Percentiles rank a stretch among this genome's conserved stretches.
Conservation (phyloP, 163 green algal species). For the Coccomyxa subellipsoidea region DNA sequence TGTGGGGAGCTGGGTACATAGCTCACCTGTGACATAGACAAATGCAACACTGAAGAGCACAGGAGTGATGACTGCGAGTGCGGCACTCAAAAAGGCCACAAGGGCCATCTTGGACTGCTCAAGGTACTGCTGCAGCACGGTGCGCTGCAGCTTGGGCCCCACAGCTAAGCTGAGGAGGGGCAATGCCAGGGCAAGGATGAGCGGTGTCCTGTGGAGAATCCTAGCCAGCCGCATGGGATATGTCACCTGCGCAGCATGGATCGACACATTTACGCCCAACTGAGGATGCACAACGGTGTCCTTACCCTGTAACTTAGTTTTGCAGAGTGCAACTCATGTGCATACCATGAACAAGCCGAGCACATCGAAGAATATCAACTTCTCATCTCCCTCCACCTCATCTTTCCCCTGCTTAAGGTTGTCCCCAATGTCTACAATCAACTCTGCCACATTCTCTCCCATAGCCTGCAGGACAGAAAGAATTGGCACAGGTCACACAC, state of each 20-base stretch:
- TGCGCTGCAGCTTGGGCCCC: background rate
- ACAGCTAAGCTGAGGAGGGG: background rate
- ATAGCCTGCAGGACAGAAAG: slow-evolving; percentile 46
- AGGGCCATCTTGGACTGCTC: background rate
- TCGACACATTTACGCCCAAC: no score
- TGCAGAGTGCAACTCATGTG: background rate
- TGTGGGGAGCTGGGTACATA: background rate
- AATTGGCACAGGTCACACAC: no score
- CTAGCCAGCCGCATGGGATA: slow-evolving; percentile 1
- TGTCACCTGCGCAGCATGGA: background rate
- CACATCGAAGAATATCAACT: slow-evolving; percentile 52
- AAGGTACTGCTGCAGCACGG: background rate
- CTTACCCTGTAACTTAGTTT: no score
- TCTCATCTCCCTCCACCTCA: background rate
- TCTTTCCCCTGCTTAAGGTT: slow-evolving; percentile 26
- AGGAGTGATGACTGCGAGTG: background rate
- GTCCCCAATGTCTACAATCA: slow-evolving; percentile 34
- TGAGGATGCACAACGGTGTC: no score
- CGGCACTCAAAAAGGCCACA: background rate
- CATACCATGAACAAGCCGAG: slow-evolving; percentile 40
- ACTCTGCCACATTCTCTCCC: slow-evolving; percentile 51
- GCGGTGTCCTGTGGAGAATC: background rate
- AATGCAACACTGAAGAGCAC: background rate
- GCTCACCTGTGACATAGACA: background rate
- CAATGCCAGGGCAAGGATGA: background rate